Evolutionary conservation across 2,329 filamentous ascomycete species (phyloP), one percentile per base, ranked within the genome.

Genomic region (Aspergillus fumigatiaffinis): DNA sequence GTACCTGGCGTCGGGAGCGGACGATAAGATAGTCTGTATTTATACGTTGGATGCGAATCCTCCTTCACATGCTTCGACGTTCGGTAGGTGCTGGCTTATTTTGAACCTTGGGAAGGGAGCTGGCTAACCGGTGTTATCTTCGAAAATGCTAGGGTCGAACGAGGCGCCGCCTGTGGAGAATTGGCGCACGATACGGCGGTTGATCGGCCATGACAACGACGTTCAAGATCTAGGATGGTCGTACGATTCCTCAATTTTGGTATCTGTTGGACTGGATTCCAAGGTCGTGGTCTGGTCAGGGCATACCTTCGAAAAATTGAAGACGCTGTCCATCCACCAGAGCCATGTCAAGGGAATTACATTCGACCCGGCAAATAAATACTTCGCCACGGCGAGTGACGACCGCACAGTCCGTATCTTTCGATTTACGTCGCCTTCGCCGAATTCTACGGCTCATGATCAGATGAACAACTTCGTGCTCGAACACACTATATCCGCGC

Each of bases 261-360:
- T 97, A 4, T 97, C 94, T 0, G 94, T 99, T 26, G 95, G 94
- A 1, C 79, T 99, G 64, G 94, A 99, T 76, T 97, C 94, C 47
- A 99, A 99, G 77, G 89, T 99, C 14, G 94, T 99, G 9, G 89
- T 99, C 23, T 99, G 94, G 94, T 97, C 93, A 1, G 95, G 94
- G 0, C 89, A 95, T 75, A 97, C 92, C 0, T 99, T 99, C 66
- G 94, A 99, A 78, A 97, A 96, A 78, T 83, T 99, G 64, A 97
- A 97, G 82, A 93, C 91, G 3, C 79, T 99, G 4, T 87, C 92
- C 2, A 88, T 92, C 57, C 94, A 99, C 75, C 91, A 96, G 73
- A 97, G 92, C 73, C 95, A 97, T 72, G 94, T 99, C 78, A 99
- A 99, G 74, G 94, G 95, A 60, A 95, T 99, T 68, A 96, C 93